phyloP scores from a whole-genome alignment of 345 rosid species.

The Eucalyptus sp. region DNA sequence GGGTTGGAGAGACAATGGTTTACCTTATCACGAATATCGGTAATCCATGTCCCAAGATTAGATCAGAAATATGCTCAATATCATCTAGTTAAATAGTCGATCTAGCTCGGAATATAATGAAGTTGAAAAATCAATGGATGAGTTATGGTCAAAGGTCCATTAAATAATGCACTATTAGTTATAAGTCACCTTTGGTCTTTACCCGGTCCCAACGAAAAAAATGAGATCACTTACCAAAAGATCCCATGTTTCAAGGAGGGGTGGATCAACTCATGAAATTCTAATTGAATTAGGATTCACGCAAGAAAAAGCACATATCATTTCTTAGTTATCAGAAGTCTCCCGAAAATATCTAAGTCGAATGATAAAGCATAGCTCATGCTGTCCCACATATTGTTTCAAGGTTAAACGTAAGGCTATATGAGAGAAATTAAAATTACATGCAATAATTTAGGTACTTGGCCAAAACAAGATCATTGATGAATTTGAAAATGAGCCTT shows the following conservation, averaged over 20 bases:
- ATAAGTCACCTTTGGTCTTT: no score
- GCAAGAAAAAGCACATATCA: no score
- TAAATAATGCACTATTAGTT: no score
- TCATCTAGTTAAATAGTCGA: no score
- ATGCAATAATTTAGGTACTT: no score
- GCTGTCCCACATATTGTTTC: no score
- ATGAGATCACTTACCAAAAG: background rate
- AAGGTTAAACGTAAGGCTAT: background rate
- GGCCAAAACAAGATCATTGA: no score
- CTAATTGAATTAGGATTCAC: background rate
- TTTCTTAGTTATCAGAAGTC: background rate
- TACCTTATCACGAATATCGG: rapidly evolving
- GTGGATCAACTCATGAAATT: background rate
- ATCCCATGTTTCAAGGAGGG: background rate
- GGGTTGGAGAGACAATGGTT: no score
- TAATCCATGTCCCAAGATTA: no score
- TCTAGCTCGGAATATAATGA: background rate
- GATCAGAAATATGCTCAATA: no score
- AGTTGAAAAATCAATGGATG: background rate
- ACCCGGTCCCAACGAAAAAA: rapidly evolving
- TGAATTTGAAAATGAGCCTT: no score
- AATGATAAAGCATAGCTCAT: background rate
- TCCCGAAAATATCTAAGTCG: rapidly evolving
- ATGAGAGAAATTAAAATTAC: background rate
- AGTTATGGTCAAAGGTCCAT: no score